These are phyloP conservation scores for Cryptococcus depauperatus DNA, from an alignment of 1,284 basidiomycete genomes.

Conservation along the genomic window DNA sequence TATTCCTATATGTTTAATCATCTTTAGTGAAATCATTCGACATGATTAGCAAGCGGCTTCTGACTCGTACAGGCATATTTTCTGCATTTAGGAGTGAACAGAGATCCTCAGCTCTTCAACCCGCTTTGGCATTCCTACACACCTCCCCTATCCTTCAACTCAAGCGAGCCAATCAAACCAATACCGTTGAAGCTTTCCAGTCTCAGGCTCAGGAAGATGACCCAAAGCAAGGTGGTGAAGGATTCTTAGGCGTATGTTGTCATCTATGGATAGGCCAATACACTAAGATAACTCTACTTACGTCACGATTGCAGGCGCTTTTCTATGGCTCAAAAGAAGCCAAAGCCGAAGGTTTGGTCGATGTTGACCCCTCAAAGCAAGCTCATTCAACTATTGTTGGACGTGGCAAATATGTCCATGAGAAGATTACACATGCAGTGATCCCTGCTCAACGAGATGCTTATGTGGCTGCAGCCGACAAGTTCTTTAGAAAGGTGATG, in stretches of 20 bases:
- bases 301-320: conserved; percentile 47
- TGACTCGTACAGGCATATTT: too few species aligned
- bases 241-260: conserved; percentile 30
- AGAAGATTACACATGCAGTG: conserved; percentile 79
- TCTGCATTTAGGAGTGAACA: too few species aligned
- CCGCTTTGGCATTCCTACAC: too few species aligned
- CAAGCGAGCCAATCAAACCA: too few species aligned
- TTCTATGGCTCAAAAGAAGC: conserved; percentile 76
- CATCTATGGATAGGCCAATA: too few species aligned
- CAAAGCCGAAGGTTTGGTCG: conserved; percentile 67
- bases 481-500: conserved; percentile 69
- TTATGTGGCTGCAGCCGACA: conserved; percentile 76
- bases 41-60: too few species aligned
- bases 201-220: conserved; percentile 11
- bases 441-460: conserved; percentile 67
- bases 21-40: too few species aligned
- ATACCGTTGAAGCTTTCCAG: too few species aligned
- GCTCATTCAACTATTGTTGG: conserved; percentile 77
- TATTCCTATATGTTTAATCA: too few species aligned
- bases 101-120: too few species aligned
- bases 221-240: conserved; percentile 24
- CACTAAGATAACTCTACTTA: not conserved
- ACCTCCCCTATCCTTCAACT: too few species aligned
- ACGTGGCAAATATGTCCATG: conserved; percentile 69
- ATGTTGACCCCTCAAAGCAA: conserved; percentile 42